Conservation (phyloP, 805 yeast genomes). For the Candida broadrunensis region DNA sequence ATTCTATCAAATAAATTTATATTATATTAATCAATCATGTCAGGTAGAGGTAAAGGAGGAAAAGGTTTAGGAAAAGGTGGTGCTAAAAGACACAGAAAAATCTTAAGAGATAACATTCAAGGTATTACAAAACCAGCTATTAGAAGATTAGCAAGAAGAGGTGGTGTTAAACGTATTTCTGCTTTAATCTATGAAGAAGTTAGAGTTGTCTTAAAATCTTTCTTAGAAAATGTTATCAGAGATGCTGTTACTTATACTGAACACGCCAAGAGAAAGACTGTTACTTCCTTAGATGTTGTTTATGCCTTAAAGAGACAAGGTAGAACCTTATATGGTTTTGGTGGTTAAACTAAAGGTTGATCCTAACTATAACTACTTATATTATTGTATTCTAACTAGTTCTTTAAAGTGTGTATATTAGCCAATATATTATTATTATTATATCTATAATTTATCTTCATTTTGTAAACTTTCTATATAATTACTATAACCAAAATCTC, state of each 20-base stretch:
- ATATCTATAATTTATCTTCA: neutral
- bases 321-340: conserved; percentile 99
- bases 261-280: conserved; percentile 99
- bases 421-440: too few species aligned
- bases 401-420: too few species aligned
- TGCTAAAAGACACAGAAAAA: conserved; percentile 99
- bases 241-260: conserved; percentile 99
- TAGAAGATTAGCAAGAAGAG: conserved; percentile 99
- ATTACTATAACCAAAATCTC: conserved; percentile 12
- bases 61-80: conserved; percentile 99
- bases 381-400: too few species aligned
- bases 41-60: conserved; percentile 99
- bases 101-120: conserved; percentile 98
- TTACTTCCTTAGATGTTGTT: conserved; percentile 96
- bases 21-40: conserved; percentile 68
- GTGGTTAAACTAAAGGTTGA: conserved; percentile 82
- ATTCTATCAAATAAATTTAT: too few species aligned
- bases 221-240: conserved; percentile 96
- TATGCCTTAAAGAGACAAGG: conserved; percentile 99
- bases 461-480: neutral
- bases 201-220: conserved; percentile 92
- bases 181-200: conserved; percentile 99
- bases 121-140: conserved; percentile 99
- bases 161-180: conserved; percentile 99
- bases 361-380: too few species aligned